These are phyloP conservation scores for Talaromyces liani DNA, from an alignment of 495 filamentous ascomycete genomes.

Conservation along the genomic window DNA sequence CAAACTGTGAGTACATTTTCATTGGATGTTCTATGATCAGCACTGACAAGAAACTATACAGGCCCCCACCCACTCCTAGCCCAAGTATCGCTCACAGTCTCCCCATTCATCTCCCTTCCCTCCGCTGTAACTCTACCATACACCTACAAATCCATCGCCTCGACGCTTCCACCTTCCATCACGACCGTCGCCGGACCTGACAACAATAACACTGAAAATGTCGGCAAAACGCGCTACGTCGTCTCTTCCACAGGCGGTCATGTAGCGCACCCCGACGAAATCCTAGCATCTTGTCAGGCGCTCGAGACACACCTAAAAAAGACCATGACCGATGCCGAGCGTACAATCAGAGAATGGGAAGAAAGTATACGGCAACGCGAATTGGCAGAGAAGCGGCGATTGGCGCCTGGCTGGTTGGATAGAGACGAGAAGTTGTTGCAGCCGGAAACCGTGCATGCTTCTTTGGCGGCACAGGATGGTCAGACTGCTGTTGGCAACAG, in stretches of 20 bases:
- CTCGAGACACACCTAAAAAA: conserved; percentile 67
- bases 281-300: conserved; percentile 69
- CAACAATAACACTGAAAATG: conserved; percentile 18
- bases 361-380: conserved; percentile 65
- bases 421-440: conserved; percentile 77
- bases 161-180: conserved; percentile 72
- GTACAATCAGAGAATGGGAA: conserved; percentile 62
- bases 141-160: conserved; percentile 84
- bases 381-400: conserved; percentile 80
- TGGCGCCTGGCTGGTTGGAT: conserved; percentile 93
- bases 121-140: conserved; percentile 88
- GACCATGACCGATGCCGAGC: conserved; percentile 53
- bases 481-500: not conserved
- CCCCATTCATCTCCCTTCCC: conserved; percentile 88
- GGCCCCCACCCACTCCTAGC: conserved; percentile 81
- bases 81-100: conserved; percentile 88
- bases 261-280: conserved; percentile 72
- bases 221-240: conserved; percentile 57
- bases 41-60: conserved; percentile 33
- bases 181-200: conserved; percentile 38
- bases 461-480: not conserved
- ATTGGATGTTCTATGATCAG: not conserved
- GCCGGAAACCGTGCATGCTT: conserved; percentile 36
- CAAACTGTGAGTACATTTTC: conserved; percentile 26
- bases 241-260: conserved; percentile 63